phyloP scores from a whole-genome alignment of 306 rosid genomes.

The Lathyrus aphaca region DNA sequence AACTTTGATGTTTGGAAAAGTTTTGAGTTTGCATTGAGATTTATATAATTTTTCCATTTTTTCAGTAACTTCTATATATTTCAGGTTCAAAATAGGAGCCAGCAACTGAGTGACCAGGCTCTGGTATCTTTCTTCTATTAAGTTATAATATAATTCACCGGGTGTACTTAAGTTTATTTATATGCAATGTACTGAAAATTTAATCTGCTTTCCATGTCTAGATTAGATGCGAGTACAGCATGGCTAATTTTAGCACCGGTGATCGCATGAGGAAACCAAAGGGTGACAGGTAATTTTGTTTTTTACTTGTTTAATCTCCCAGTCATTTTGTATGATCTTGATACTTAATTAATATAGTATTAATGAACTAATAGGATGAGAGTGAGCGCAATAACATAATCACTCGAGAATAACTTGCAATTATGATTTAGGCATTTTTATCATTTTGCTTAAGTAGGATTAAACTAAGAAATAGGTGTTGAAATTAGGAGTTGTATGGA shows the following conservation, averaged over 20 bases:
- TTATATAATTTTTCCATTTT: background rate
- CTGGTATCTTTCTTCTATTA: constrained; percentile 49
- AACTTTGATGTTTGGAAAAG: background rate
- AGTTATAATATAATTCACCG: constrained; percentile 3
- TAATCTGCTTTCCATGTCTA: constrained; percentile 31
- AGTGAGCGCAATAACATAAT: constrained; percentile 9
- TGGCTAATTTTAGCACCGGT: constrained; percentile 95
- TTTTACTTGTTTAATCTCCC: constrained; percentile 16
- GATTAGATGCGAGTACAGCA: constrained; percentile 90
- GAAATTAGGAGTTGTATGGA: too few species aligned
- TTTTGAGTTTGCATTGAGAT: constrained; percentile 7
- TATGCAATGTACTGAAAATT: constrained; percentile 9
- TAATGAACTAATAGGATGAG: background rate
- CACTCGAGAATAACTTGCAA: background rate
- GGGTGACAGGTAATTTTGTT: constrained; percentile 75
- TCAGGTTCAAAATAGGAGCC: constrained; percentile 85
- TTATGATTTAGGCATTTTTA: background rate
- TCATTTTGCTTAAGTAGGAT: background rate
- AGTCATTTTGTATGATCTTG: background rate
- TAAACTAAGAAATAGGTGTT: background rate
- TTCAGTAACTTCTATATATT: constrained; percentile 16
- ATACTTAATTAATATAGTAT: constrained; percentile 12
- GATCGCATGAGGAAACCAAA: constrained; percentile 88
- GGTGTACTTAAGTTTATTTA: background rate
- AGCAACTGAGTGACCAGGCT: constrained; percentile 68